Evolutionary conservation across 2,329 filamentous ascomycete genomes (phyloP), one percentile per base, ranked within the genome.

Genomic region (Colletotrichum godetiae): DNA sequence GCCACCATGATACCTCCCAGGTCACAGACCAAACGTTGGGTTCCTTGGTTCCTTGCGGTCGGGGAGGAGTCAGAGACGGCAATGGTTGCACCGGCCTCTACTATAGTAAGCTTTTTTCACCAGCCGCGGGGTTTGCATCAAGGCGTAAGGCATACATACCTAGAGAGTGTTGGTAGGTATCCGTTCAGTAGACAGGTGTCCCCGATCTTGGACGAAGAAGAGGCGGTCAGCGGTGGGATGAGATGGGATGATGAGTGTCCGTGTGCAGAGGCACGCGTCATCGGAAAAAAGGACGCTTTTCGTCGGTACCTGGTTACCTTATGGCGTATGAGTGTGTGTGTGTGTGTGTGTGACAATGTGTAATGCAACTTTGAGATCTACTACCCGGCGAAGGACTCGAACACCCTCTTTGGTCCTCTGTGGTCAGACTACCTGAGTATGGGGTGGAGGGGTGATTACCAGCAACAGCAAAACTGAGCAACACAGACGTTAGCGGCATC

Each of bases 151-250:
- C 27, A 29, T 29, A 29, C 27, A 3, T 29, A 29, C 27, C 27
- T 27, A 27, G 2, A 27, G 27, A 27, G 27, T 49, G 6, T 49
- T 49, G 19, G 42, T 42, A 5, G 15, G 15, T 42, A 29, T 29
- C 27, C 27, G 27, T 29, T 4, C 27, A 15, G 37, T 42, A 35
- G 35, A 62, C 42, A 62, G 27, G 19, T 33, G 59, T 31, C 7
- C 46, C 55, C 33, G 46, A 61, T 70, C 55, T 73, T n/a, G 70
- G 46, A 64, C 61, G 60, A 66, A 57, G 31, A 60, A 60, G 68
- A 65, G 55, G 66, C 55, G 70, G 67, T 65, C 70, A 73, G 60
- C 60, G 22, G 49, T 59, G 60, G 56, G 27, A 58, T 13, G 46
- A 59, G 31, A 58, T 58, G 56, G 56, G 29, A 58, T 58, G 56